Evolutionary conservation across 352 stramenopile genomes (phyloP).

Genomic region (Phytopythium kandeliae): DNA sequence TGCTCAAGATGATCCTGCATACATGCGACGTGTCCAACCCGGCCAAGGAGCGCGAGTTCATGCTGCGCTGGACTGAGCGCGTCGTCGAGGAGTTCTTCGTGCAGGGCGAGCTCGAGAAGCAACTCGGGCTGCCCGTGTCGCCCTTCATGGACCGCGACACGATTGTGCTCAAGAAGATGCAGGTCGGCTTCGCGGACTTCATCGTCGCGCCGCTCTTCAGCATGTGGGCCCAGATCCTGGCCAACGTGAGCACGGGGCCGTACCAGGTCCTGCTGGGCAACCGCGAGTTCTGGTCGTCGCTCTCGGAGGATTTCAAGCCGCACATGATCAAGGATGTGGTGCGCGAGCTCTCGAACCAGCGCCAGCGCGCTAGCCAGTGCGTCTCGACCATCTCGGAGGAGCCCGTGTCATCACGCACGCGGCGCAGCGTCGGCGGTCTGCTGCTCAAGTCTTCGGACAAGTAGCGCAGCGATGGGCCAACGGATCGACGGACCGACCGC

Average conservation of each 20-base stretch:
- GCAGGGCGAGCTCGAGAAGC: constrained; percentile 95
- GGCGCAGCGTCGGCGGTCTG: constrained; percentile 35
- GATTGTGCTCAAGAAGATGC: constrained; percentile 90
- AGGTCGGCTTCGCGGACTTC: constrained; percentile 95
- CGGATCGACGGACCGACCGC: too few relatives aligned
- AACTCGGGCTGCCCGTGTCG: constrained; percentile 80
- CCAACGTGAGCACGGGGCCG: constrained; percentile 52
- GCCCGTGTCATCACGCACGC: constrained; percentile 20
- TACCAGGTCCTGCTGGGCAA: constrained; percentile 73
- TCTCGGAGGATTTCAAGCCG: constrained; percentile 82
- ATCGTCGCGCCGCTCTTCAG: constrained; percentile 88
- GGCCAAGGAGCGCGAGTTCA: constrained; percentile 81
- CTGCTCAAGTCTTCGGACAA: constrained; percentile 43
- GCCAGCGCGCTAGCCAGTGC: constrained; percentile 13
- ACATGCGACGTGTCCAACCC: constrained; percentile 95
- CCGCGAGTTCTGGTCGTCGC: constrained; percentile 76
- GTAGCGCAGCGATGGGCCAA: not conserved
- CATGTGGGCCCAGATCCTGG: constrained; percentile 79
- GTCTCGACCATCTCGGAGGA: constrained; percentile 29
- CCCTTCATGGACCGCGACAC: constrained; percentile 93
- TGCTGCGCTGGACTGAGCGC: constrained; percentile 91
- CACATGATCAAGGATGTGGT: constrained; percentile 80
- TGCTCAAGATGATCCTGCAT: constrained; percentile 89
- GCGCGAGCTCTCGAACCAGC: constrained; percentile 36
- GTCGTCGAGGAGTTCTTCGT: constrained; percentile 95